These are phyloP conservation scores for Calonectria pseudoreteaudii DNA, from an alignment of 2,329 filamentous ascomycete species.

Conservation along the genomic window DNA sequence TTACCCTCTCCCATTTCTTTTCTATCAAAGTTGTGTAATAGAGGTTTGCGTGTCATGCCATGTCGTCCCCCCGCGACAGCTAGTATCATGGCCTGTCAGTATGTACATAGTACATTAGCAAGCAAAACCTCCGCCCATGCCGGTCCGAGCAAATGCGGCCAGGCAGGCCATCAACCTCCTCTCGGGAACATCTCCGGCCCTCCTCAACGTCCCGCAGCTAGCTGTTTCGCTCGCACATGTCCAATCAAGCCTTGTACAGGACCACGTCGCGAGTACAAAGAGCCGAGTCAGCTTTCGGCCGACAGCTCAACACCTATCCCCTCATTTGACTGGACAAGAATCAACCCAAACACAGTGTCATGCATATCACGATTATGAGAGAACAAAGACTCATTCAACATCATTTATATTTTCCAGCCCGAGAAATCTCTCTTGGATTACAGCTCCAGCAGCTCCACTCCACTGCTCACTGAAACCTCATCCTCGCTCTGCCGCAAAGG, in stretches of 20 bases:
- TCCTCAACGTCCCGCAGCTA: neutral
- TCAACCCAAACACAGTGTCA: neutral
- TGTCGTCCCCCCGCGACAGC: neutral
- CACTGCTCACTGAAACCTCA: constrained; percentile 8
- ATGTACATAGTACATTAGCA: neutral
- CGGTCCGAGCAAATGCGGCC: neutral
- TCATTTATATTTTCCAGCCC: constrained; percentile 4
- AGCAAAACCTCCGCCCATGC: neutral
- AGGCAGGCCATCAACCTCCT: neutral
- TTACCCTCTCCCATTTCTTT: neutral
- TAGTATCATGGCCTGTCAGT: neutral
- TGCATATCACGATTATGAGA: neutral
- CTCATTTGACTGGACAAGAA: neutral
- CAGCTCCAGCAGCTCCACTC: constrained; percentile 12
- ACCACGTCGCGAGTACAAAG: neutral
- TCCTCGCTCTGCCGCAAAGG: constrained; percentile 3
- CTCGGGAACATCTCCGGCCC: neutral
- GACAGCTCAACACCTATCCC: neutral
- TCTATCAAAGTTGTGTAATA: neutral
- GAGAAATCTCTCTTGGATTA: constrained; percentile 15
- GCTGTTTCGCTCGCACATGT: neutral
- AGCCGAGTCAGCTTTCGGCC: neutral
- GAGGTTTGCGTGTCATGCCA: neutral
- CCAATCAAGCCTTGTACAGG: neutral
- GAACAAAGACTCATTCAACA: neutral